A percentile compares a stretch with the other conserved stretches of the same genome.
phyloP scores from a whole-genome alignment of 345 rosid genomes.

The Eucalyptus shirleyi region DNA sequence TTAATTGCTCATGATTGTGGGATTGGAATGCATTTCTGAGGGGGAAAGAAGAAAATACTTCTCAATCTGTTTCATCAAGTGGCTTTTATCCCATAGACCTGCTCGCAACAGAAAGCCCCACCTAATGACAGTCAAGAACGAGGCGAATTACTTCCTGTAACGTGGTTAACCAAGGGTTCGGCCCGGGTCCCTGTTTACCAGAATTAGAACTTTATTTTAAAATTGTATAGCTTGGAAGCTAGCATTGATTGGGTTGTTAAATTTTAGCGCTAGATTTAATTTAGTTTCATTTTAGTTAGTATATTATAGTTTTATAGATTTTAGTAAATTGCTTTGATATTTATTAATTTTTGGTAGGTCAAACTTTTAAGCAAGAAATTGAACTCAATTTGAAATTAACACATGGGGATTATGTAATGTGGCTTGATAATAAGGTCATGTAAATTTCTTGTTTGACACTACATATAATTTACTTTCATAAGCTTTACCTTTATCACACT shows the following conservation, averaged over 20 bases:
- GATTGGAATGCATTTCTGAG: not conserved
- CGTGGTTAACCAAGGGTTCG: not conserved
- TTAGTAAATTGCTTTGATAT: too few relatives aligned
- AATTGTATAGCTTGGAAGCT: not conserved
- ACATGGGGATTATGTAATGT: too few relatives aligned
- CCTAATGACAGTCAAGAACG: constrained; percentile 12
- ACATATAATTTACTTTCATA: too few relatives aligned
- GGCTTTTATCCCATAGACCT: constrained; percentile 95
- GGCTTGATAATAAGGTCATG: too few relatives aligned
- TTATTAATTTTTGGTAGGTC: too few relatives aligned
- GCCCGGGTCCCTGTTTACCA: not conserved
- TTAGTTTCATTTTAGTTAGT: not conserved
- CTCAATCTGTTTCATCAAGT: constrained; percentile 91
- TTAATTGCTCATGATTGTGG: not conserved
- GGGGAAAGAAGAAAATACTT: constrained; percentile 26
- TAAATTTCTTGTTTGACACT: too few relatives aligned
- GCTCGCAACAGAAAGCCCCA: constrained; percentile 96
- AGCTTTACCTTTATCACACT: too few relatives aligned
- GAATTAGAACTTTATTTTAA: too few relatives aligned
- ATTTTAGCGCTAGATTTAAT: not conserved
- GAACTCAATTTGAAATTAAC: too few relatives aligned
- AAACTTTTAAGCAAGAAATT: too few relatives aligned
- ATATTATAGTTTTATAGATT: too few relatives aligned
- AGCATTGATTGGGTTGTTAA: not conserved
- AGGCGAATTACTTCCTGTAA: not conserved